Conservation (phyloP, 495 filamentous ascomycete genomes). For the Lepidopterella palustris region DNA sequence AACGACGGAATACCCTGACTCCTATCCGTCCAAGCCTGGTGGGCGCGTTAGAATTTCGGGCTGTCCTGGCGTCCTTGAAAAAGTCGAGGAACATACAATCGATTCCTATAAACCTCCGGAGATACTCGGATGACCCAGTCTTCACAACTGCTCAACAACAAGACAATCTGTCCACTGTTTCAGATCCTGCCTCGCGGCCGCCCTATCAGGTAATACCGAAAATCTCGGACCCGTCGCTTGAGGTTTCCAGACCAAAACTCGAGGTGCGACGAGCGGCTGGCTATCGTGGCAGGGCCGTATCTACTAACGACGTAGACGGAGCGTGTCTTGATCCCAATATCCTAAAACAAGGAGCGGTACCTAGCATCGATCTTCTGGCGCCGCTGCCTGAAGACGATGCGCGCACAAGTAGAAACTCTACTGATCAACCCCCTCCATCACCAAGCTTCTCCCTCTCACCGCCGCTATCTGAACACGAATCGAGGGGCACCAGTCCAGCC, state of each 20-base stretch:
- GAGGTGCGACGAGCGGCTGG: constrained; percentile 34
- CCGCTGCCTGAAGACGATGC: constrained; percentile 18
- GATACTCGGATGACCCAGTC: constrained; percentile 63
- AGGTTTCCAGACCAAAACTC: constrained; percentile 27
- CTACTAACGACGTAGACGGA: constrained; percentile 52
- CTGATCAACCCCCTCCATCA: constrained; percentile 19
- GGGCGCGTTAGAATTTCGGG: constrained; percentile 88
- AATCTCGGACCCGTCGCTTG: constrained; percentile 19
- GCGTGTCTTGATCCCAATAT: constrained; percentile 26
- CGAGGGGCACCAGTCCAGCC: constrained; percentile 31
- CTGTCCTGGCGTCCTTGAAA: constrained; percentile 75
- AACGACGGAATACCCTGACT: constrained; percentile 66
- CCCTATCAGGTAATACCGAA: constrained; percentile 29
- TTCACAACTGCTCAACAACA: constrained; percentile 42
- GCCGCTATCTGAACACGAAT: constrained; percentile 32
- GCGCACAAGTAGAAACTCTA: not conserved
- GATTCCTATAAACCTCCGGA: constrained; percentile 58
- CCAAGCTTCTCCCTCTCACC: constrained; percentile 33
- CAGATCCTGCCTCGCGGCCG: constrained; percentile 40
- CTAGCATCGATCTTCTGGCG: constrained; percentile 30
- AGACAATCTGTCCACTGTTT: constrained; percentile 46
- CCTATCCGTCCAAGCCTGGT: constrained; percentile 90
- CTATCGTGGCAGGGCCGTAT: constrained; percentile 53
- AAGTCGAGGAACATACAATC: constrained; percentile 67
- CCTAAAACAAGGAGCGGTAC: constrained; percentile 11